These are phyloP conservation scores for Panicum miliaceum DNA, from an alignment of 176 grass and related monocot genomes.

Conservation along the genomic window DNA sequence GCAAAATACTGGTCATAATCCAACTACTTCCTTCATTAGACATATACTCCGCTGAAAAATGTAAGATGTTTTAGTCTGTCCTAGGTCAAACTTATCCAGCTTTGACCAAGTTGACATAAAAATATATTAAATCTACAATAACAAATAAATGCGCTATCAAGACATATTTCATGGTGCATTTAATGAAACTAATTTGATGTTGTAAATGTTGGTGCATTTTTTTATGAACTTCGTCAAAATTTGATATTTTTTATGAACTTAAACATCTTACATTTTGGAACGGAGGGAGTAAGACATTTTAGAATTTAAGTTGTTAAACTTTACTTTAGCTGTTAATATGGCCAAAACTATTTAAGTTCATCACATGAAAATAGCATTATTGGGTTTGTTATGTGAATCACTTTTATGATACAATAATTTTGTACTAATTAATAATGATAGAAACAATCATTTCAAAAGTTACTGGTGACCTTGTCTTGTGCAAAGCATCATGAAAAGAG, in stretches of 20 bases:
- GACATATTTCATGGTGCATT: no score
- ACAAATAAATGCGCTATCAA: no score
- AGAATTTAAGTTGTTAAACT: background rate
- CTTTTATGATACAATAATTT: background rate
- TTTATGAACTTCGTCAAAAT: no score
- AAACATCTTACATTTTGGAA: no score
- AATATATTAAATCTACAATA: no score
- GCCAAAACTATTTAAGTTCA: background rate
- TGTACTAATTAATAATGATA: background rate
- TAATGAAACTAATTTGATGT: no score
- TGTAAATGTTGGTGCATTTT: no score
- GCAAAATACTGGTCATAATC: slow-evolving; percentile 16
- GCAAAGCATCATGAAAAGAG: background rate
- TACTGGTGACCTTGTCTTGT: background rate
- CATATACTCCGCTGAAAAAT: background rate
- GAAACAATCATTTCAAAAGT: background rate
- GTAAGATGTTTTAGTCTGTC: no score
- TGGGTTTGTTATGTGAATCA: background rate
- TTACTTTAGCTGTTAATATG: background rate
- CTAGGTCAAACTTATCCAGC: no score
- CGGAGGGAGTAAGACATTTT: no score
- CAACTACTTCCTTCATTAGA: background rate
- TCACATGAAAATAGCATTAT: background rate
- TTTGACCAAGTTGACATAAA: no score
- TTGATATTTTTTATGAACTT: no score